Evolutionary conservation across 2,329 filamentous ascomycete genomes (phyloP), one percentile per base, ranked within the genome.

Genomic region (Trichophyton rubrum): DNA sequence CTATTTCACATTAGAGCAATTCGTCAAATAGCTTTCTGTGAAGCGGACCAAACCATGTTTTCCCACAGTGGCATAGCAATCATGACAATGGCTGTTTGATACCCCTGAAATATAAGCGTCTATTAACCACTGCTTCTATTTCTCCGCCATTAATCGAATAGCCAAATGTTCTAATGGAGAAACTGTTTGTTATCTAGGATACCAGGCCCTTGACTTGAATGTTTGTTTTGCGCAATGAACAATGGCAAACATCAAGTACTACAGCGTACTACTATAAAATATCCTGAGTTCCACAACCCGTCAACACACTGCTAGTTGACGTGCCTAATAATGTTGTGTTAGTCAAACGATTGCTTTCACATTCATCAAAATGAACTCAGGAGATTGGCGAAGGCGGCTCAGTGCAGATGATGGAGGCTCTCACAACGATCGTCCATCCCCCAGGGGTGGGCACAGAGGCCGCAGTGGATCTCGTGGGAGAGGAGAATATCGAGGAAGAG

Each of bases 401-500:
- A 20, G 17, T 20, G 41, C 15, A 45, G 17, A 45, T 45, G 17
- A 15, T 7, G 41, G 15, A 45, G 17, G 17, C 41, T 45, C 17
- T 45, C 41, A 17, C 15, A n/a, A 45, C 7, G n/a, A 45, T 7
- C 41, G 3, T 8, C 7, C 41, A 45, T 30, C 2, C 27, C 17
- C 17, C n/a, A 45, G 6, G 4, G 41, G 41, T 15, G 41, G 41
- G 15, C 6, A n/a, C 7, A 53, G 49, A 53, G 49, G 49, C 27
- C 20, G 20, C 22, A 27, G 27, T 13, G 8, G n/a, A 7, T 24
- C 20, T 53, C 24, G 9, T n/a, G 51, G 51, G 24, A 55, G 24
- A 6, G 51, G 65, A 64, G 8, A 68, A 67, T 17, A 66, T 65
- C 41, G 67, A 65, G 47, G 66, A 61, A 11, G 63, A 64, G n/a